phyloP scores from a whole-genome alignment of 345 rosid genomes.

The Iberis pinnata region DNA sequence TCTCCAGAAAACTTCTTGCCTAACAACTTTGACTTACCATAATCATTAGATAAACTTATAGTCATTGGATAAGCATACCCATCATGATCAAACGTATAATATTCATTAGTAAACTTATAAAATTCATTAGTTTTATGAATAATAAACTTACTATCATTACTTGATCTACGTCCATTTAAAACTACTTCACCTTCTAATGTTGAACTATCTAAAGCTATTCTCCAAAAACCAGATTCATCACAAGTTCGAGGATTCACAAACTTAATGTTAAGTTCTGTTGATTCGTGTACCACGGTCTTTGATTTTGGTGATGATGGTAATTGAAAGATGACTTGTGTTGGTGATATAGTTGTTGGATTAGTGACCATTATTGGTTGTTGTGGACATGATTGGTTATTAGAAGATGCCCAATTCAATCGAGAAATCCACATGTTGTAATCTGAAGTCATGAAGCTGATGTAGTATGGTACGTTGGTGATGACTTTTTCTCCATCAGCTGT shows the following conservation, averaged over 20 bases:
- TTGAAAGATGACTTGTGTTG: slow-evolving; percentile 10
- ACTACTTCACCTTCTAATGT: slow-evolving; percentile 12
- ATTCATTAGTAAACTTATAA: slow-evolving; percentile 5
- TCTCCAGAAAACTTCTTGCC: slow-evolving; percentile 6
- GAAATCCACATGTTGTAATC: slow-evolving; percentile 25
- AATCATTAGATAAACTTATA: slow-evolving; percentile 13
- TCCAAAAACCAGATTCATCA: slow-evolving; percentile 13
- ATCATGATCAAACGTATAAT: no score
- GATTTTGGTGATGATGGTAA: not conserved
- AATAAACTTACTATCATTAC: slow-evolving; percentile 6
- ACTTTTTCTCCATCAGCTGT: not conserved
- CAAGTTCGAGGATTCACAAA: not conserved
- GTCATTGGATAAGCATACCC: not conserved
- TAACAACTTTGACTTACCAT: not conserved
- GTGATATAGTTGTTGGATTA: slow-evolving; percentile 1
- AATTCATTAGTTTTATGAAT: slow-evolving; percentile 10
- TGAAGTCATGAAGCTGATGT: slow-evolving; percentile 21
- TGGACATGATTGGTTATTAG: slow-evolving; percentile 9
- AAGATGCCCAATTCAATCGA: not conserved
- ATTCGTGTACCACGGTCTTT: not conserved
- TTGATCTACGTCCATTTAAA: slow-evolving; percentile 1
- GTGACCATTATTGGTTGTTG: slow-evolving; percentile 27
- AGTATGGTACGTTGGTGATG: slow-evolving; percentile 16
- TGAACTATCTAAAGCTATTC: not conserved
- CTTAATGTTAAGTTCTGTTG: slow-evolving; percentile 13